Conservation (phyloP, 2,329 filamentous ascomycete species). For the Pseudogymnoascus pannorum region DNA sequence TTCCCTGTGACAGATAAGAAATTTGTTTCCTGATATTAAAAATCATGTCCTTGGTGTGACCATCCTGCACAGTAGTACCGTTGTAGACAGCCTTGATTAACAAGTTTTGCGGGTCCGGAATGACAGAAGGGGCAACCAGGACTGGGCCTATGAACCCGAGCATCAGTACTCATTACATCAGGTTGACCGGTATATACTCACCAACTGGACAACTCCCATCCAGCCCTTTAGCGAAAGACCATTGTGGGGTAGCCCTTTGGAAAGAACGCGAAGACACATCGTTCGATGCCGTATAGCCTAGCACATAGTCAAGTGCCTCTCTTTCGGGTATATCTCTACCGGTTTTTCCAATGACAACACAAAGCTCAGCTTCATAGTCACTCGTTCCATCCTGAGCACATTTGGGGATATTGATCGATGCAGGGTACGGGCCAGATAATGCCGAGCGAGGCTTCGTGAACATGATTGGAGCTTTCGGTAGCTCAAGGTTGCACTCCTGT, state of each 20-base stretch:
- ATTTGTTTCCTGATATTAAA: constrained; percentile 40
- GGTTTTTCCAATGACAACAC: constrained; percentile 34
- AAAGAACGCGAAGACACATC: constrained; percentile 34
- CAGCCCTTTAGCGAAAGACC: constrained; percentile 38
- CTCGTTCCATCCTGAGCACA: constrained; percentile 26
- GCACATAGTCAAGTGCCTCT: constrained; percentile 33
- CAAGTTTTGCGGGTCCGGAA: constrained; percentile 33
- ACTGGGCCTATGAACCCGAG: background rate
- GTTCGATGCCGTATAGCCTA: constrained; percentile 36
- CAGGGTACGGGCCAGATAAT: constrained; percentile 24
- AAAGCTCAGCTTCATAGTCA: constrained; percentile 29
- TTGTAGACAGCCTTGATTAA: constrained; percentile 28
- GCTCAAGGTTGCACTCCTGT: constrained; percentile 22
- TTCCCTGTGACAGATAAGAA: constrained; percentile 29
- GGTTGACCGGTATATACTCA: constrained; percentile 31
- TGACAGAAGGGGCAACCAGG: constrained; percentile 37
- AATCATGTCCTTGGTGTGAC: constrained; percentile 39
- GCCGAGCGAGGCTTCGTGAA: constrained; percentile 28
- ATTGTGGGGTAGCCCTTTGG: constrained; percentile 37
- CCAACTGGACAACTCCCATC: constrained; percentile 37
- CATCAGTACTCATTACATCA: background rate
- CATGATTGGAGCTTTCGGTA: constrained; percentile 26
- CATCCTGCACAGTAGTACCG: constrained; percentile 37
- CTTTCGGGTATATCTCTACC: constrained; percentile 33
- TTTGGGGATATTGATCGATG: constrained; percentile 25